Evolutionary conservation across 768 basidiomycete species (phyloP), one percentile per base, ranked within the genome.

Genomic region (Galerina sulciceps): DNA sequence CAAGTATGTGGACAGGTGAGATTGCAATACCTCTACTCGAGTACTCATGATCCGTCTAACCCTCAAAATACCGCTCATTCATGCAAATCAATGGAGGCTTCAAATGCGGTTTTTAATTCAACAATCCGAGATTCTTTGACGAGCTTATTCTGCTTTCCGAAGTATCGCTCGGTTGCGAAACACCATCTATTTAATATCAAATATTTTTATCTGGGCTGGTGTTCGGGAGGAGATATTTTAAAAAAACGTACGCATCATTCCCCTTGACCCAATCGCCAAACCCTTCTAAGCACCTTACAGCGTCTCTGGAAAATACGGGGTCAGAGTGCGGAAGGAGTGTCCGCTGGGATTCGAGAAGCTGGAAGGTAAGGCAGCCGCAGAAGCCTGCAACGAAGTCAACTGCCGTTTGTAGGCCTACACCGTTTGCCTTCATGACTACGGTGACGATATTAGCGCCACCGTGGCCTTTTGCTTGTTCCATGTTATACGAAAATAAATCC

Each of bases 401-500:
- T 18, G 55, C 55, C 4, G 55, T 38, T 18, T 56, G 55, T 15
- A 56, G 20, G 26, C 49, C 55, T 5, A 49, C 36, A 6, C 55
- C 55, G 10, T 56, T 56, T 36, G 55, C 47, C 36, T 56, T 56
- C 55, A 56, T 56, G 18, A 56, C 49, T 14, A 56, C 55, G 14
- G 55, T 56, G 2, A 56, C 46, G 14, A 56, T 44, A 49, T 56
- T 56, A 15, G 55, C 55, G n/a, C 46, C 46, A 26, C 55, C 40
- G 22, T 56, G 55, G 6, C 55, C 55, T 42, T 56, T 56, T n/a
- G 55, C 43, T 34, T 56, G 55, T 42, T 56, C 55, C 55, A 56
- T 56, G 46, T 56, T 56, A 23, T 56, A 56, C 13, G 55, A 56
- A 26, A 56, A 40, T 8, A 56, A n/a, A 18, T 56, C 55, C 55